Base-by-base conservation (phyloP, 768 basidiomycete species). In the Macrolepiota albuminosa region DNA sequence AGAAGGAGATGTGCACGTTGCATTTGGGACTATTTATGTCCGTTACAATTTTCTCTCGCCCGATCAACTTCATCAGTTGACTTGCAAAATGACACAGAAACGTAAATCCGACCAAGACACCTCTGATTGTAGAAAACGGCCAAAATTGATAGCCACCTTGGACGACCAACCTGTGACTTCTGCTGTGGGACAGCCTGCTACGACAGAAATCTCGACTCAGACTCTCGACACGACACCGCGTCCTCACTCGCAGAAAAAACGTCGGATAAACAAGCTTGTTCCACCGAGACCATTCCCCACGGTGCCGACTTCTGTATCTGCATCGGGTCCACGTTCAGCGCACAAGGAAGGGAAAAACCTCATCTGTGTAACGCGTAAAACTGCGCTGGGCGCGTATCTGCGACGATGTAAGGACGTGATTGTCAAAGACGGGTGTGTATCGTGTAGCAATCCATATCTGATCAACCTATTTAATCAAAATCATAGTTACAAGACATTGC, bases 301-400 rank as follows among this genome's bases (percentile, higher is more conserved):
- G 0, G 88, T 93, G 5, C 81, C 91, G 34, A 71, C 80, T 1
- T 86, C 87, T n/a, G 87, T 85, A 24, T 87, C 87, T 60, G 88
- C 88, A 6, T 90, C 90, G 0, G 91, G 91, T 1, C 91, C 92
- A 29, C 86, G 84, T 37, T 92, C 91, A 6, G 81, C 84, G 37
- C 89, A 89, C 63, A 83, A 78, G 49, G 88, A 92, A 68, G 91
- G 91, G 60, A 93, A 90, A 69, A 92, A 91, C 65, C 76, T 83
- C 65, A 86, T 94, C 55, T 91, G 90, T 61, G 60, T 94, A 62
- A 88, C 90, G 63, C 88, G 92, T 48, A 90, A 86, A 68, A 90
- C 88, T 1, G 73, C 82, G 40, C 69, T 94, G 6, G 86, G 84
- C 39, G 78, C 82, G 55, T 94, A 94, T 69, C 80, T 94, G 71